Percentiles rank a stretch among this genome's conserved stretches.
phyloP scores from a whole-genome alignment of 257 asterid species.

The Salvia miltiorrhiza region DNA sequence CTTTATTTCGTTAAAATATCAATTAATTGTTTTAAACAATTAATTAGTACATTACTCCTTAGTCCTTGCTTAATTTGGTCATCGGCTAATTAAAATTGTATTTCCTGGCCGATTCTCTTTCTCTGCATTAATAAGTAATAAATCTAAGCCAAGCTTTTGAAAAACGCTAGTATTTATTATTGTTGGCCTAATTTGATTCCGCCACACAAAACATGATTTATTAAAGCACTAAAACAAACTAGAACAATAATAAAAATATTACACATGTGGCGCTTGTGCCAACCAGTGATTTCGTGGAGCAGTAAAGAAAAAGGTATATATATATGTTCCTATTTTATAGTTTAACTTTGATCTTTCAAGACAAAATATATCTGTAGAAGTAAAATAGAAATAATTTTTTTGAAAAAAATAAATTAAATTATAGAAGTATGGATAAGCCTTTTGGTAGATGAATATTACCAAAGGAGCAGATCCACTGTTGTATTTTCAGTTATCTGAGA shows the following conservation, averaged over 20 bases:
- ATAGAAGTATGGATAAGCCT: too few relatives aligned
- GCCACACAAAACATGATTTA: neutral
- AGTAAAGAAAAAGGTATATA: too few relatives aligned
- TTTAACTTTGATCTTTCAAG: too few relatives aligned
- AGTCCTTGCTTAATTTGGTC: constrained; percentile 7
- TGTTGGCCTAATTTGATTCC: constrained; percentile 13
- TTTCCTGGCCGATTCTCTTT: constrained; percentile 14
- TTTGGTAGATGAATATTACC: too few relatives aligned
- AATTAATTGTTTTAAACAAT: neutral
- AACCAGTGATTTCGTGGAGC: neutral
- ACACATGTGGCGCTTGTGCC: constrained; percentile 8
- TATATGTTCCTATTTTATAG: too few relatives aligned
- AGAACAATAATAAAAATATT: neutral
- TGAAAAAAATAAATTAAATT: too few relatives aligned
- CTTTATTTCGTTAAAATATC: neutral
- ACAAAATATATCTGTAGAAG: too few relatives aligned
- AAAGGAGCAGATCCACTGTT: too few relatives aligned
- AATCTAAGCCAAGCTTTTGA: constrained; percentile 7
- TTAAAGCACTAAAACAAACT: neutral
- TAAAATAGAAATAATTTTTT: too few relatives aligned
- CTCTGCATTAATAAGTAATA: constrained; percentile 5
- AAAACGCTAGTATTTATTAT: neutral
- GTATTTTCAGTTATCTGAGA: too few relatives aligned
- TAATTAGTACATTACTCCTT: constrained; percentile 5
- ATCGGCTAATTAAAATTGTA: neutral